Conservation (phyloP, 2,329 filamentous ascomycete genomes). For the Fusarium piperis region DNA sequence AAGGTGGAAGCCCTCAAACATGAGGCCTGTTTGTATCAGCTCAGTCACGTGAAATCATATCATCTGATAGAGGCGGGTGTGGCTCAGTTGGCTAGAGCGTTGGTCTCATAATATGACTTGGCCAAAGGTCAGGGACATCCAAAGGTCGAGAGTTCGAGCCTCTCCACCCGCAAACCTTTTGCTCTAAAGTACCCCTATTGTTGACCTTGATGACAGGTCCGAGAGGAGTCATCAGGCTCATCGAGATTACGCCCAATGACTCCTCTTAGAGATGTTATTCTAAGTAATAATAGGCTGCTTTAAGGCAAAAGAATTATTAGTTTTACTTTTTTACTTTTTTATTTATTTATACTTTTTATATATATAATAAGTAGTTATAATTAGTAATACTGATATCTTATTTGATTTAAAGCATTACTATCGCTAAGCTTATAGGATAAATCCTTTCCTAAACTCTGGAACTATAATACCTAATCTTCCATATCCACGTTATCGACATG, state of each 20-base stretch:
- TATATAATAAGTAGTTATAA: no score
- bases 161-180: slow-evolving; percentile 24
- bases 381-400: no score
- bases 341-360: not conserved
- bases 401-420: not conserved
- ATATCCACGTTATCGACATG: not conserved
- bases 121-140: slow-evolving; percentile 21
- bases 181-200: not conserved
- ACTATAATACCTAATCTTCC: not conserved
- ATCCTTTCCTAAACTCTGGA: no score
- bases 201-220: no score
- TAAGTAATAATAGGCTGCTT: no score
- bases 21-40: not conserved
- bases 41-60: not conserved
- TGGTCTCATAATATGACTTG: slow-evolving; percentile 31
- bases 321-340: not conserved
- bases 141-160: slow-evolving; percentile 37
- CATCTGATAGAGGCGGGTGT: slow-evolving; percentile 9
- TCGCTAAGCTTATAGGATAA: not conserved
- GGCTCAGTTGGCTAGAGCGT: slow-evolving; percentile 20
- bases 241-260: no score
- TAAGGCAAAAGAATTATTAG: not conserved
- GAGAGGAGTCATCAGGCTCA: no score
- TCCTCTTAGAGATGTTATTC: no score
- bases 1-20: not conserved